Percentiles rank a stretch among this genome's conserved stretches.
phyloP scores from a whole-genome alignment of 2,329 filamentous ascomycete genomes.

The Trichoderma citrinoviride region DNA sequence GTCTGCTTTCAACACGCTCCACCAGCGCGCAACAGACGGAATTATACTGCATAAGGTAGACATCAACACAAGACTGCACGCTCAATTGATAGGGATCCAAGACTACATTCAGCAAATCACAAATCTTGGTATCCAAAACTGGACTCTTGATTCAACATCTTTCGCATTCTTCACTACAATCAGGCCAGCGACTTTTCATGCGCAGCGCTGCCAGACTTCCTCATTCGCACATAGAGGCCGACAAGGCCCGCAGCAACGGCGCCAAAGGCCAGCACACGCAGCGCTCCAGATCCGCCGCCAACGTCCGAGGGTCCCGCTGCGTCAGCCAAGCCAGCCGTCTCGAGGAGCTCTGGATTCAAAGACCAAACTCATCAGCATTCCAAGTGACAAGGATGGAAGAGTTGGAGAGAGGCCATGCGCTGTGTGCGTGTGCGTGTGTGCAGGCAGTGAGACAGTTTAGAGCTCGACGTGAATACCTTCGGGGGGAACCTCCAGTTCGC shows the following conservation, averaged over 20 bases:
- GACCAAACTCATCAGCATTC: conserved; percentile 38
- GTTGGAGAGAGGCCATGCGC: no score
- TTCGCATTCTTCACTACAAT: neutral
- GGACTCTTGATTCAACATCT: neutral
- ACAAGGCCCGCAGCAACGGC: conserved; percentile 48
- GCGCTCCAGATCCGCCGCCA: conserved; percentile 39
- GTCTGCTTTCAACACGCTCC: neutral
- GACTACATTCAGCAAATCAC: no score
- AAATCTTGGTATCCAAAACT: neutral
- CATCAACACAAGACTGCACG: neutral
- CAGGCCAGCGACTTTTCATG: conserved; percentile 48
- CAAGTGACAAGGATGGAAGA: conserved; percentile 28
- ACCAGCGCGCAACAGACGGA: neutral
- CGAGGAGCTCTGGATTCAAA: conserved; percentile 31
- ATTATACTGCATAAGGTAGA: neutral
- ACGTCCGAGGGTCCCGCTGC: conserved; percentile 4
- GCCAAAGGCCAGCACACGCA: conserved; percentile 51
- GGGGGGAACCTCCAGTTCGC: conserved; percentile 76
- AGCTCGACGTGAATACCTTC: conserved; percentile 94
- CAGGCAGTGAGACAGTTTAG: conserved; percentile 45
- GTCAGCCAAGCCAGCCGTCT: conserved; percentile 27
- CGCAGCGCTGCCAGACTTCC: conserved; percentile 33
- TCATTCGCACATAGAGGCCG: conserved; percentile 43
- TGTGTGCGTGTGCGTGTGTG: no score
- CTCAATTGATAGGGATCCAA: neutral